Conservation (phyloP, 2,329 filamentous ascomycete genomes). For the Aureobasidium pullulans region DNA sequence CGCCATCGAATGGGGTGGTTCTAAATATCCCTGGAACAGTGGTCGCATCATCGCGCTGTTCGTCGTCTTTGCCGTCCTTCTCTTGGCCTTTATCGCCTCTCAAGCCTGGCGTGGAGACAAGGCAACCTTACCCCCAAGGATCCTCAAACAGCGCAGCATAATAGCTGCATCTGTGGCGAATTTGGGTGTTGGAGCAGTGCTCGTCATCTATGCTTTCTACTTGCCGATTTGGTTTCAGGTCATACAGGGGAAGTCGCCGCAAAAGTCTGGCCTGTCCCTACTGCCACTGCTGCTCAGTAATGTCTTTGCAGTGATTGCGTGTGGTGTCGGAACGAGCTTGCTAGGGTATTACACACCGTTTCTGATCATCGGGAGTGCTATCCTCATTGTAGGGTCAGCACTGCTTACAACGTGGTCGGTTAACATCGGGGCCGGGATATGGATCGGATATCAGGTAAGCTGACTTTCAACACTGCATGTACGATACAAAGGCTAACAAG, state of each 20-base stretch:
- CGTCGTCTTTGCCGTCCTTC: neutral
- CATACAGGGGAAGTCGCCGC: conserved; percentile 35
- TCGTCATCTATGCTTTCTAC: conserved; percentile 38
- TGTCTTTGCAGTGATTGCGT: conserved; percentile 32
- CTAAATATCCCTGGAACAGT: conserved; percentile 28
- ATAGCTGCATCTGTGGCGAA: conserved; percentile 13
- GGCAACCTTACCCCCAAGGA: conserved; percentile 21
- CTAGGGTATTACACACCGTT: conserved; percentile 40
- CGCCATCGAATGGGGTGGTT: conserved; percentile 41
- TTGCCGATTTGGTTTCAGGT: conserved; percentile 30
- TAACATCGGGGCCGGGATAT: conserved; percentile 11
- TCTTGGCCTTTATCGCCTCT: conserved; percentile 6
- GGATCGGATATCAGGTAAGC: conserved; percentile 18
- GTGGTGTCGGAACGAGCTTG: conserved; percentile 29
- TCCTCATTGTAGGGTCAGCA: conserved; percentile 36
- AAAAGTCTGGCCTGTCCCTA: conserved; percentile 34
- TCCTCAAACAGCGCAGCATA: conserved; percentile 28
- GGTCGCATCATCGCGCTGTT: conserved; percentile 17
- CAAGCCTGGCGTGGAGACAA: conserved; percentile 14
- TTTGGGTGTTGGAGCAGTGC: conserved; percentile 33
- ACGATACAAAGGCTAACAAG: conserved; percentile 6
- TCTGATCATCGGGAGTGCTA: conserved; percentile 31
- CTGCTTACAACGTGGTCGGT: conserved; percentile 26
- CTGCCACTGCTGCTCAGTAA: conserved; percentile 34
- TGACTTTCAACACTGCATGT: conserved; percentile 18